phyloP scores from a whole-genome alignment of 2,329 filamentous ascomycete genomes.

The Pseudogymnoascus sp. region DNA sequence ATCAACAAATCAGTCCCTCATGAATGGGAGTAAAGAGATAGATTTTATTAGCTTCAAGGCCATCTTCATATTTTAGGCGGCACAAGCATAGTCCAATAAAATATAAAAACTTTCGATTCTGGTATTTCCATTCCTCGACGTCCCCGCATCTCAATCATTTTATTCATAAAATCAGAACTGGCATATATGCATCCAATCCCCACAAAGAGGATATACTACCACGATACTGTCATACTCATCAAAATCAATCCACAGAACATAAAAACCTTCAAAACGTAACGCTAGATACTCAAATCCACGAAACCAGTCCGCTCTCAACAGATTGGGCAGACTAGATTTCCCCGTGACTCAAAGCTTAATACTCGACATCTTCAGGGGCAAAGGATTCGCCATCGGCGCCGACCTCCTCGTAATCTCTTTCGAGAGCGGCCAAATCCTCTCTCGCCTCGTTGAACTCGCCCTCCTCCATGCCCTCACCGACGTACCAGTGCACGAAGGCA shows the following conservation, averaged over 20 bases:
- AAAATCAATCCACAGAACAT: slow-evolving; percentile 1
- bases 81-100: neutral
- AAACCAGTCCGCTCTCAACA: slow-evolving; percentile 1
- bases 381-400: slow-evolving; percentile 45
- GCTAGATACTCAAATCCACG: slow-evolving; percentile 6
- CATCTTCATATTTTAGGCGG: neutral
- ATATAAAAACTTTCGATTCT: slow-evolving; percentile 2
- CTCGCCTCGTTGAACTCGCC: slow-evolving; percentile 59
- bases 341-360: slow-evolving; percentile 18
- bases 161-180: slow-evolving; percentile 7
- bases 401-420: slow-evolving; percentile 59
- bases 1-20: neutral
- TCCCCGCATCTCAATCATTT: slow-evolving; percentile 4
- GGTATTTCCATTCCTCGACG: neutral
- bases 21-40: neutral
- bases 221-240: slow-evolving; percentile 6
- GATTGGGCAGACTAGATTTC: neutral
- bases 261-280: neutral
- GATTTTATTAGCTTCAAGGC: neutral
- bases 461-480: slow-evolving; percentile 63
- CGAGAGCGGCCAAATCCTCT: slow-evolving; percentile 56
- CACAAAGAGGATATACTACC: slow-evolving; percentile 1
- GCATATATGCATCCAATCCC: neutral
- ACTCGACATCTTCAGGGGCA: slow-evolving; percentile 39
- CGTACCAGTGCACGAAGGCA: slow-evolving; percentile 64